These are phyloP conservation scores for Scutellospora calospora DNA, from an alignment of 371 early-diverging fungal genomes.

Conservation along the genomic window DNA sequence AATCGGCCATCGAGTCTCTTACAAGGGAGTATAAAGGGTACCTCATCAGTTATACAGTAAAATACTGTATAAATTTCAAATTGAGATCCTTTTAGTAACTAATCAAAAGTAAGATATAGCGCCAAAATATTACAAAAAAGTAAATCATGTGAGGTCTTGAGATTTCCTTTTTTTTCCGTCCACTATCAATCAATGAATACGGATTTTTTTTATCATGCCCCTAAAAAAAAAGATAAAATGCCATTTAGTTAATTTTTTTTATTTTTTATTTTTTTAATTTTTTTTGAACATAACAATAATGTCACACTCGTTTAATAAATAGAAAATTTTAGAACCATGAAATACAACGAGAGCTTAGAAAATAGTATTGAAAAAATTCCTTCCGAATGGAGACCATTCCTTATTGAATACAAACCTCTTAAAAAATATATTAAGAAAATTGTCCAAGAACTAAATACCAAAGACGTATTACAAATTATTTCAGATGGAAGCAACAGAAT, in stretches of 20 bases:
- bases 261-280: background rate
- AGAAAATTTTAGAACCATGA: constrained; percentile 57
- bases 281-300: background rate
- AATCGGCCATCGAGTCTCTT: too few species aligned
- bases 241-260: background rate
- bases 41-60: too few species aligned
- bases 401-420: constrained; percentile 72
- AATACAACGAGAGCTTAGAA: constrained; percentile 78
- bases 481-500: constrained; percentile 46
- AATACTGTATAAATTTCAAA: too few species aligned
- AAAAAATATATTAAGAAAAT: constrained; percentile 72
- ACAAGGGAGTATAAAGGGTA: too few species aligned
- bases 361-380: constrained; percentile 71
- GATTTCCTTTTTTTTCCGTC: background rate
- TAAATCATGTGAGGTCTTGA: constrained; percentile 24
- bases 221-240: background rate
- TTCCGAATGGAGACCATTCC: constrained; percentile 71
- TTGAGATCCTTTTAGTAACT: too few species aligned
- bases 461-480: constrained; percentile 28
- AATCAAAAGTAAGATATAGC: too few species aligned
- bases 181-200: background rate
- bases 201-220: background rate
- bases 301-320: too few species aligned
- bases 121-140: background rate
- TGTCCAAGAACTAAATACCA: constrained; percentile 69